A percentile compares a stretch with the other conserved stretches of the same genome.
phyloP scores from a whole-genome alignment of 2,329 filamentous ascomycete genomes.

The Apiospora pterosperma region DNA sequence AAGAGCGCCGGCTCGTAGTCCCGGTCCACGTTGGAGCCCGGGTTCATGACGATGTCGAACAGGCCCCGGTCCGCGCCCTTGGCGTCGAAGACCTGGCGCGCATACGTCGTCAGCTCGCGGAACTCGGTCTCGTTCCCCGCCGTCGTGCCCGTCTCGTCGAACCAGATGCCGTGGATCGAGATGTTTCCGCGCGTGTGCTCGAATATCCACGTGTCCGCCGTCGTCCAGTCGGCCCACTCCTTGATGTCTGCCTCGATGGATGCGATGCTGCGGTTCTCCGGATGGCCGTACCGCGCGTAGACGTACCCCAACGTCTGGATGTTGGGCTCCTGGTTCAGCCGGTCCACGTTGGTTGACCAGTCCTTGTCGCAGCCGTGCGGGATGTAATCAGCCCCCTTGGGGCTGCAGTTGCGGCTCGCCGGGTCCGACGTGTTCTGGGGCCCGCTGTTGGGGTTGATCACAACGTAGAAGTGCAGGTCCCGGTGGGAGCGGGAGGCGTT shows the following conservation, averaged over 20 bases:
- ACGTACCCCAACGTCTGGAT: slow-evolving; percentile 15
- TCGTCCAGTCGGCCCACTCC: slow-evolving; percentile 13
- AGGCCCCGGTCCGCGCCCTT: background rate
- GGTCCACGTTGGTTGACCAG: slow-evolving; percentile 15
- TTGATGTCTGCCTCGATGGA: slow-evolving; percentile 11
- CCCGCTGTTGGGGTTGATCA: slow-evolving; percentile 15
- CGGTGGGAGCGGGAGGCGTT: slow-evolving; percentile 11
- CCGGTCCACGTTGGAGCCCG: slow-evolving; percentile 17
- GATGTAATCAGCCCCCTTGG: slow-evolving; percentile 1
- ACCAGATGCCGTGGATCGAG: slow-evolving; percentile 16
- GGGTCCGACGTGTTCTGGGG: slow-evolving; percentile 12
- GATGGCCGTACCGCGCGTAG: slow-evolving; percentile 11
- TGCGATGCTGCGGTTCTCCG: background rate
- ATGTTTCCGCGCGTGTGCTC: too few relatives aligned
- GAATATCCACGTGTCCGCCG: slow-evolving; percentile 8
- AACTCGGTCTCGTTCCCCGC: slow-evolving; percentile 4
- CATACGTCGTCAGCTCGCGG: slow-evolving; percentile 8
- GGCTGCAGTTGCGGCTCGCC: background rate
- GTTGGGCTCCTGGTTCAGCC: slow-evolving; percentile 11
- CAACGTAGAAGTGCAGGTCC: slow-evolving; percentile 12
- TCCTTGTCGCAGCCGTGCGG: slow-evolving; percentile 15
- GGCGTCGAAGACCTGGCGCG: slow-evolving; percentile 9
- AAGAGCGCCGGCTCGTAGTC: slow-evolving; percentile 36
- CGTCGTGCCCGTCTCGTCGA: slow-evolving; percentile 12
- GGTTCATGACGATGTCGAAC: slow-evolving; percentile 14